A percentile compares a stretch with the other conserved stretches of the same genome.
Evolutionary conservation across 78 protist species (phyloP).

Genomic region (Dictyostelium firmibasis): DNA sequence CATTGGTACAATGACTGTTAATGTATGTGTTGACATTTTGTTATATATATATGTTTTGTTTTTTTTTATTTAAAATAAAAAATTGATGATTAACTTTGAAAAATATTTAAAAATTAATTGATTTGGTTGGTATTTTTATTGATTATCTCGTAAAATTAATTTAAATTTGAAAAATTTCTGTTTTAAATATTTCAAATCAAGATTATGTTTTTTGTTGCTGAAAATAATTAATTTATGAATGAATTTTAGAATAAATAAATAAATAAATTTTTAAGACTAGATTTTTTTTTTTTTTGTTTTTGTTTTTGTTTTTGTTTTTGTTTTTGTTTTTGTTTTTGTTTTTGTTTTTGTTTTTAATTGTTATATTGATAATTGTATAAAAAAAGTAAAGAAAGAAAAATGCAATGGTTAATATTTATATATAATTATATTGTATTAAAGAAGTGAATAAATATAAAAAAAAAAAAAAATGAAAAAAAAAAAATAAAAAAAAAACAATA

Average conservation of each 20-base stretch:
- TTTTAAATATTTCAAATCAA: not conserved
- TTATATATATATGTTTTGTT: not conserved
- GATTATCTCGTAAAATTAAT: not conserved
- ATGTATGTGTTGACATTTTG: slow-evolving; percentile 67
- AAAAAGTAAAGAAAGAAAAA: no score
- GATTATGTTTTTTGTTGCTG: not conserved
- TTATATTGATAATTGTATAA: no score
- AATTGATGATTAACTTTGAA: not conserved
- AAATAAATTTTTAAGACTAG: not conserved
- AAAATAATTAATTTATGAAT: not conserved
- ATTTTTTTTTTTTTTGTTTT: no score
- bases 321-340: no score
- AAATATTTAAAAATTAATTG: not conserved
- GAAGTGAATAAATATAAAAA: not conserved
- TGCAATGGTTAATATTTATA: not conserved
- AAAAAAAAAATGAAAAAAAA: no score
- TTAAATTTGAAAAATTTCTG: not conserved
- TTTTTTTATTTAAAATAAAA: not conserved
- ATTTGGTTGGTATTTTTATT: not conserved
- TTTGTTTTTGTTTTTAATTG: no score
- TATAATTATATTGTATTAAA: no score
- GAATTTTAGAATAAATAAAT: not conserved
- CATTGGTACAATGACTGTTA: slow-evolving; percentile 56
- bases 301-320: no score
- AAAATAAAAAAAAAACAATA: no score